Percentiles rank a stretch among this genome's conserved stretches.
Evolutionary conservation across 1,139 yeast genomes (phyloP).

Genomic region (Blastobotrys serpentis): DNA sequence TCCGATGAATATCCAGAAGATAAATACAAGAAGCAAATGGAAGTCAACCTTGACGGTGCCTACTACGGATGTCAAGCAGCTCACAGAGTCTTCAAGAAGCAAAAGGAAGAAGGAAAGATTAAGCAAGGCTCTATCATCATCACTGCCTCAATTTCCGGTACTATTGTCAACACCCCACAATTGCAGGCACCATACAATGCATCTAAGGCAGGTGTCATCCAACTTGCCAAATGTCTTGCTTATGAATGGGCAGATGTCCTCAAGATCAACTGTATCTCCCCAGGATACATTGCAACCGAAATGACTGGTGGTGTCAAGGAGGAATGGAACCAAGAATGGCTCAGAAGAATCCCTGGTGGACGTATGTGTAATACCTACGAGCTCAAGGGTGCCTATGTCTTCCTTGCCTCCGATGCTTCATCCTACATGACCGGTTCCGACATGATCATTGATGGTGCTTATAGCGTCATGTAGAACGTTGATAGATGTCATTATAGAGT

Average conservation of each 20-base stretch:
- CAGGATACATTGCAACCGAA: constrained; percentile 73
- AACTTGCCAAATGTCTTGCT: constrained; percentile 68
- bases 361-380: constrained; percentile 60
- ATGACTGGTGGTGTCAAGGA: constrained; percentile 42
- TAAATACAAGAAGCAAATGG: constrained; percentile 14
- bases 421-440: constrained; percentile 79
- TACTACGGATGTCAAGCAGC: constrained; percentile 46
- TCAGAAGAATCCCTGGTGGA: constrained; percentile 39
- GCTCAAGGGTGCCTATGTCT: constrained; percentile 77
- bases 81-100: constrained; percentile 56
- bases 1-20: constrained; percentile 17
- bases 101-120: constrained; percentile 50
- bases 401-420: constrained; percentile 75
- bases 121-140: constrained; percentile 52
- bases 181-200: constrained; percentile 79
- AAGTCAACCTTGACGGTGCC: constrained; percentile 16
- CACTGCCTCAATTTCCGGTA: constrained; percentile 82
- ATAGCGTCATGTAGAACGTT: background rate
- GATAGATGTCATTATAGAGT: too few species aligned
- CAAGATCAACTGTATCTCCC: constrained; percentile 73
- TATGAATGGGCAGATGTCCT: constrained; percentile 82
- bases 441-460: constrained; percentile 74
- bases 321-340: constrained; percentile 13
- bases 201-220: constrained; percentile 78
- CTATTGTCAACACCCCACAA: constrained; percentile 77